These are phyloP conservation scores for Fonsecaea multimorphosa DNA, from an alignment of 2,329 filamentous ascomycete species.

Conservation along the genomic window DNA sequence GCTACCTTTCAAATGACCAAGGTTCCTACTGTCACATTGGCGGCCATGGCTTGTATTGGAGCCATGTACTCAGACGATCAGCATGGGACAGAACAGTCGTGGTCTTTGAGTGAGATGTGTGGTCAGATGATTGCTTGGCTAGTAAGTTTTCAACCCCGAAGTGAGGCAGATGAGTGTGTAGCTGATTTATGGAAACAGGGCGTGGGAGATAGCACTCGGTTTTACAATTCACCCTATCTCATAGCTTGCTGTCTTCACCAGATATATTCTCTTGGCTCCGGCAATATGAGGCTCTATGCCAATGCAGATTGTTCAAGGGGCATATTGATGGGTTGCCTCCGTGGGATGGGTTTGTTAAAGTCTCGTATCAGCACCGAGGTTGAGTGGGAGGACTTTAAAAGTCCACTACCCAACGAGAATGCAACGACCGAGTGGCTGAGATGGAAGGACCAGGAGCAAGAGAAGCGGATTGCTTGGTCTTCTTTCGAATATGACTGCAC, in stretches of 20 bases:
- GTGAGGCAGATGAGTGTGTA: neutral
- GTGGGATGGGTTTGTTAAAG: constrained; percentile 33
- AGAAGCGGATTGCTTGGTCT: constrained; percentile 33
- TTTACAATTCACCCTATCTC: constrained; percentile 25
- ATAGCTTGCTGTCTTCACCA: constrained; percentile 25
- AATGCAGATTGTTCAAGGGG: constrained; percentile 33
- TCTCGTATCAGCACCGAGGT: constrained; percentile 30
- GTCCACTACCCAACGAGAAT: constrained; percentile 17
- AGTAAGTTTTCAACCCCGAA: constrained; percentile 11
- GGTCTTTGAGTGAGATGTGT: constrained; percentile 33
- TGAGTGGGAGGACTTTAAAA: constrained; percentile 25
- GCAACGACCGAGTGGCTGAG: constrained; percentile 23
- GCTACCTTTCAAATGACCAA: constrained; percentile 31
- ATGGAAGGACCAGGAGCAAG: constrained; percentile 33
- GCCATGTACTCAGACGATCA: constrained; percentile 34
- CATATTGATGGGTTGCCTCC: constrained; percentile 32
- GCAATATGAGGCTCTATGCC: constrained; percentile 31
- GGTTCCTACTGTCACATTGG: constrained; percentile 30
- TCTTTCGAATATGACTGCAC: constrained; percentile 35
- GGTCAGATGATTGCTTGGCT: constrained; percentile 33
- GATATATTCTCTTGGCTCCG: constrained; percentile 33
- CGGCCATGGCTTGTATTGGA: constrained; percentile 35
- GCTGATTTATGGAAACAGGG: constrained; percentile 15
- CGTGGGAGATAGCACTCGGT: constrained; percentile 31
- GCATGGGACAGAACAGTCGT: constrained; percentile 31